phyloP scores from a whole-genome alignment of 139 green algal genomes.

The Medakamo hakoo region DNA sequence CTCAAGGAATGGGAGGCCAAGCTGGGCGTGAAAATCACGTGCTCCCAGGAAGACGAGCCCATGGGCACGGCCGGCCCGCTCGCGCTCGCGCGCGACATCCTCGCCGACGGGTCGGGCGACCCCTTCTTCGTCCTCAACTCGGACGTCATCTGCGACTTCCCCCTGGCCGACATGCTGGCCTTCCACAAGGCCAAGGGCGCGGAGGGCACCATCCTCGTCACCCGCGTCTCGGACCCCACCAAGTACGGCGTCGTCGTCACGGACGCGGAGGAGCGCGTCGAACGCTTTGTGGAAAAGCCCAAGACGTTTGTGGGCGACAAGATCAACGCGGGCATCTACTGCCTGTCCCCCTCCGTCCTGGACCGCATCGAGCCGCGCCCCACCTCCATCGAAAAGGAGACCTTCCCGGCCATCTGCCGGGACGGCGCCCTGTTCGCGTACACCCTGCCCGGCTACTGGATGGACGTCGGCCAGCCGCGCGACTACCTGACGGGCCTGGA shows the following conservation, averaged over 20 bases:
- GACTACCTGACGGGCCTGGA: conserved; percentile 76
- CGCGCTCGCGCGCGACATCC: conserved; percentile 66
- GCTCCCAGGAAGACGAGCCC: conserved; percentile 84
- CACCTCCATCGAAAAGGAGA: conserved; percentile 90
- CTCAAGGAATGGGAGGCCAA: conserved; percentile 89
- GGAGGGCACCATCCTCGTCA: conserved; percentile 91
- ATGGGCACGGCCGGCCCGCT: conserved; percentile 94
- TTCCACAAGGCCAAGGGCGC: conserved; percentile 55
- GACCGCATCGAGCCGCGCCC: conserved; percentile 83
- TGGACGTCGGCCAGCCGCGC: conserved; percentile 95
- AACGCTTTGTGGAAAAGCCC: conserved; percentile 91
- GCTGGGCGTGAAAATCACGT: conserved; percentile 87
- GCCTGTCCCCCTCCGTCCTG: conserved; percentile 62
- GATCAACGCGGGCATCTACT: conserved; percentile 98
- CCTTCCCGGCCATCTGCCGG: conserved; percentile 81
- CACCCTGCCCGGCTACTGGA: conserved; percentile 90
- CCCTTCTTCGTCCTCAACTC: conserved; percentile 98
- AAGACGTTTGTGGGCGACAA: conserved; percentile 97
- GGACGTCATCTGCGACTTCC: conserved; percentile 95
- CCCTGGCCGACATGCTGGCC: conserved; percentile 68
- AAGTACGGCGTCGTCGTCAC: conserved; percentile 97
- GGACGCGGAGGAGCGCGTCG: conserved; percentile 58
- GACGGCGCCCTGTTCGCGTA: conserved; percentile 76
- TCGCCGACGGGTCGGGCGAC: conserved; percentile 67
- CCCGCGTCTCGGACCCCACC: conserved; percentile 78